A percentile compares a stretch with the other conserved stretches of the same genome.
Evolutionary conservation across 768 basidiomycete genomes (phyloP).

Genomic region (Daedaleopsis sinensis): DNA sequence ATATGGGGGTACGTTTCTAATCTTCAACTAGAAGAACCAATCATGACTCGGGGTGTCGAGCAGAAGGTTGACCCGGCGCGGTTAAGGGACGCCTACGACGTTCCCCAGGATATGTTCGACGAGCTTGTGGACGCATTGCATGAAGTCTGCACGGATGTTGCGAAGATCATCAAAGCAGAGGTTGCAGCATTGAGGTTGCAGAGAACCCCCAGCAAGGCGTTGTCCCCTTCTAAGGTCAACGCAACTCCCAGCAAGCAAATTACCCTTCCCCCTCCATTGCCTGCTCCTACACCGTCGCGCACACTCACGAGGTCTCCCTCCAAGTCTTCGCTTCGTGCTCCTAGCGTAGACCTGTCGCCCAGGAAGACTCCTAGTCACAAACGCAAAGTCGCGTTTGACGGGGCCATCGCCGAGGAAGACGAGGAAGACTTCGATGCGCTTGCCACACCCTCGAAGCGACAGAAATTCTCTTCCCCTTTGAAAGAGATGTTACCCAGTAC

Average conservation of each 20-base stretch:
- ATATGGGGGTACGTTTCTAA: conserved; percentile 19
- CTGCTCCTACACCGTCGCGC: conserved; percentile 5
- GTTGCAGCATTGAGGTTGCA: conserved; percentile 6
- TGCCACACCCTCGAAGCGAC: conserved; percentile 30
- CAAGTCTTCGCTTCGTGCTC: conserved; percentile 23
- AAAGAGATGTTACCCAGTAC: conserved; percentile 3
- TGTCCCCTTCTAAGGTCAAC: neutral
- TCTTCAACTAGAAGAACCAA: neutral
- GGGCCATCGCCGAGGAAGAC: conserved; percentile 15
- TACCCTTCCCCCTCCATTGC: neutral
- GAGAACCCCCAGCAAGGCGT: neutral
- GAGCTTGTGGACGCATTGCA: conserved; percentile 20
- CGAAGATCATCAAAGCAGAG: conserved; percentile 12
- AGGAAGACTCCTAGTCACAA: conserved; percentile 30
- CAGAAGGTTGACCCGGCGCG: conserved; percentile 7
- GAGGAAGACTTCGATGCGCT: conserved; percentile 19
- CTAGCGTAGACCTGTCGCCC: conserved; percentile 18
- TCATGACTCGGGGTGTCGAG: neutral
- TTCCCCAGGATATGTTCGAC: conserved; percentile 18
- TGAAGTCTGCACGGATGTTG: conserved; percentile 15
- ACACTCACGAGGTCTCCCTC: conserved; percentile 22
- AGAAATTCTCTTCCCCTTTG: conserved; percentile 20
- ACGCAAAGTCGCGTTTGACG: conserved; percentile 30
- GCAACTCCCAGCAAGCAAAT: neutral
- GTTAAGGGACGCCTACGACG: conserved; percentile 6